A percentile compares a stretch with the other conserved stretches of the same genome.
Conservation (phyloP, 2,329 filamentous ascomycete species). For the Septoria linicola region DNA sequence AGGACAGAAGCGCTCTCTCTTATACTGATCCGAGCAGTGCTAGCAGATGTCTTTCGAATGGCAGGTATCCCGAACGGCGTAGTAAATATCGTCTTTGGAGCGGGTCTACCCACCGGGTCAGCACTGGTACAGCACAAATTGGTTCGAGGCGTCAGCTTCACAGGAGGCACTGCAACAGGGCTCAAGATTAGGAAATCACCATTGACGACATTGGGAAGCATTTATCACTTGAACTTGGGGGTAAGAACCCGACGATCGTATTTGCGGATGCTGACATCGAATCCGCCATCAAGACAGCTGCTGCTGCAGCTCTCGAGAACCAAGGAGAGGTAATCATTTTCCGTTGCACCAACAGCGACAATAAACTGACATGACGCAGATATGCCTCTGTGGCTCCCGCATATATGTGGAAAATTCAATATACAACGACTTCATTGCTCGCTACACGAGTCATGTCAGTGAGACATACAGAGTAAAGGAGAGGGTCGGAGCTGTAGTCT, state of each 20-base stretch:
- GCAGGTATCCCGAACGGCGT: slow-evolving; percentile 47
- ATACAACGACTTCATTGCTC: slow-evolving; percentile 12
- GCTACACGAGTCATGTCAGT: slow-evolving; percentile 8
- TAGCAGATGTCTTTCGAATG: slow-evolving; percentile 27
- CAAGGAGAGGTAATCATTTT: slow-evolving; percentile 14
- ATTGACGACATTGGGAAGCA: slow-evolving; percentile 46
- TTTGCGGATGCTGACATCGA: slow-evolving; percentile 48
- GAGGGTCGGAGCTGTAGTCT: slow-evolving; percentile 16
- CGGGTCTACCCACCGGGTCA: slow-evolving; percentile 41
- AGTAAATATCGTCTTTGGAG: slow-evolving; percentile 42
- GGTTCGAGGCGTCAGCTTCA: slow-evolving; percentile 54
- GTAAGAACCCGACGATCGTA: slow-evolving; percentile 48
- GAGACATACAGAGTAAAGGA: neutral
- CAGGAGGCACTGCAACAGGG: slow-evolving; percentile 47
- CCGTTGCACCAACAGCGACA: neutral
- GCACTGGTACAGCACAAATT: slow-evolving; percentile 44
- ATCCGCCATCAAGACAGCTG: slow-evolving; percentile 24
- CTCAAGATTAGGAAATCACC: slow-evolving; percentile 41
- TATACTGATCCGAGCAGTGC: slow-evolving; percentile 4
- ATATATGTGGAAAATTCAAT: slow-evolving; percentile 15
- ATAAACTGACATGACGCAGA: slow-evolving; percentile 1
- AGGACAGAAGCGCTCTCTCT: neutral
- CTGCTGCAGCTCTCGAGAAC: slow-evolving; percentile 18
- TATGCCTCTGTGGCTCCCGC: slow-evolving; percentile 18
- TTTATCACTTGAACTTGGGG: slow-evolving; percentile 50